phyloP scores from a whole-genome alignment of 2,329 filamentous ascomycete genomes.

The Cryphonectria carpinicola region DNA sequence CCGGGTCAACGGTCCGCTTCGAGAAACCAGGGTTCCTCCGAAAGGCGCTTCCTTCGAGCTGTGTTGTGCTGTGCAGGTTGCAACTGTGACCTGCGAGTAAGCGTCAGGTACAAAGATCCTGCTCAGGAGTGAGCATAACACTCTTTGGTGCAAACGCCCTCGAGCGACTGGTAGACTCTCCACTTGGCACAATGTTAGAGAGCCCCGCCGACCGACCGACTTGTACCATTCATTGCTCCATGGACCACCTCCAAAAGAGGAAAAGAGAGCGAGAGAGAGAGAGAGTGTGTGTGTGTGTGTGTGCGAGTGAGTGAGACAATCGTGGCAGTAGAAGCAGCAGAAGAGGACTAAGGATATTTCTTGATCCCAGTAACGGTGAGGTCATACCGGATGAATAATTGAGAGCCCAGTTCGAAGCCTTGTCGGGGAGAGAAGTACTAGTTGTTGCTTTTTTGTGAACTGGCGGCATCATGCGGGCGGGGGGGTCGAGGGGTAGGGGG shows the following conservation, averaged over 20 bases:
- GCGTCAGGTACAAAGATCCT: slow-evolving; percentile 1
- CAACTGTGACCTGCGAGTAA: neutral
- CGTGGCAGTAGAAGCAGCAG: neutral
- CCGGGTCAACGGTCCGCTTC: neutral
- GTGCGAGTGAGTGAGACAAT: neutral
- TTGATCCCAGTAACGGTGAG: neutral
- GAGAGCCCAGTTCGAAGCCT: neutral
- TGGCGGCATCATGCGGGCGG: slow-evolving; percentile 8
- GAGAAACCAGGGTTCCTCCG: neutral
- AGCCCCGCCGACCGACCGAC: neutral
- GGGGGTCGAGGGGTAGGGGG: neutral
- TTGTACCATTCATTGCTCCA: neutral
- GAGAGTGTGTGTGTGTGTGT: neutral
- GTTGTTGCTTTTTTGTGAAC: neutral
- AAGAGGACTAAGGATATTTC: neutral
- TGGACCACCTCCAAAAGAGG: neutral
- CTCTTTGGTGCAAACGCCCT: neutral
- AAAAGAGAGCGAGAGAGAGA: neutral
- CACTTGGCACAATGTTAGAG: neutral
- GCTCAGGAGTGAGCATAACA: neutral
- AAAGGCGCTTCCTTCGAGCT: neutral
- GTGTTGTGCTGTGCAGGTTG: neutral
- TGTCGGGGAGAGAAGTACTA: neutral
- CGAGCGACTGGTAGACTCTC: neutral
- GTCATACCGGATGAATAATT: neutral